Evolutionary conservation across 2,329 filamentous ascomycete genomes (phyloP), one percentile per base, ranked within the genome.

Genomic region (Coleophoma crateriformis): DNA sequence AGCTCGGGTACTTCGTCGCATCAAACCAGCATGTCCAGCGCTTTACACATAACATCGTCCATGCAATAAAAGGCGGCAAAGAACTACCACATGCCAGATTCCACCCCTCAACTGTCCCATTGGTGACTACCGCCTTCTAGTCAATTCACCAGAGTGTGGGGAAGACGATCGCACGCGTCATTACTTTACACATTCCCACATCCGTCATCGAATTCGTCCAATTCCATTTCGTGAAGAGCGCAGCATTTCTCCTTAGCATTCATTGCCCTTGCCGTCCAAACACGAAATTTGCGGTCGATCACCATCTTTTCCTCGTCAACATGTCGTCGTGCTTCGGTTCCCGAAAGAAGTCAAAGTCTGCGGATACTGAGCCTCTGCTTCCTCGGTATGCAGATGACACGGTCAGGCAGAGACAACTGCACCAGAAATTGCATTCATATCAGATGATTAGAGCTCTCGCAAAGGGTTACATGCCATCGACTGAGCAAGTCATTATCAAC

Each of bases 401-500:
- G 1, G 71, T 76, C 33, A 72, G 91, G 48, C 88, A 96, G 76
- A 77, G 83, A 44, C 76, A 83, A 60, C 77, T 95, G 51, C 88
- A 92, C 63, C 84, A 92, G 67, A 96, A 96, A 75, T 79, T 97
- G 53, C 92, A 96, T 70, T 85, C 85, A 22, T 96, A 96, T 65
- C 90, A 96, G 74, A 95, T 96, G 86, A 66, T 90, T 27, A 81
- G 88, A 47, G 92, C 92, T 48, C 67, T 96, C 10, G 80, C 81
- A 1, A 81, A 88, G 61, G 92, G 92, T 6, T 96, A 84, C 68
- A 91, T 97, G 87, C 92, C 92, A 43, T 94, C 89, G 6, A 96
- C 88, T 11, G 85, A 94, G 58, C 92, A 97, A 67, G 64, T 79
- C 58, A 86, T 94, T 60, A 74, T 85, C 64, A 90, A 95, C 57